These are phyloP conservation scores for Nymphaea thermarum DNA, from an alignment of 164 flowering plant genomes.

Conservation along the genomic window DNA sequence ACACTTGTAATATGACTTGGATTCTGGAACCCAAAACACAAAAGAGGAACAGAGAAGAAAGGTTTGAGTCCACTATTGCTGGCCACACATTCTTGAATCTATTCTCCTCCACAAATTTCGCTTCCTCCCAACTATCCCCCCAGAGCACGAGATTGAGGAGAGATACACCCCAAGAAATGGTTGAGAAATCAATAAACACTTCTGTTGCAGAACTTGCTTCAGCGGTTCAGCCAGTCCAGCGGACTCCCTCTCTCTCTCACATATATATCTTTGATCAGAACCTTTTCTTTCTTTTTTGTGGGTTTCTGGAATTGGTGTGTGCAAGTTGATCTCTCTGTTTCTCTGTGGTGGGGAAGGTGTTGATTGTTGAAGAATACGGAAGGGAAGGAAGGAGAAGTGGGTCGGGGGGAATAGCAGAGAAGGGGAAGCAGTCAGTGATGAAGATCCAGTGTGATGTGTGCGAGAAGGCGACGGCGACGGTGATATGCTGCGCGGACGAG, in stretches of 20 bases:
- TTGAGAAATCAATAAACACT: too few relatives aligned
- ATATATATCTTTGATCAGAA: too few relatives aligned
- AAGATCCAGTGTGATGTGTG: constrained; percentile 97
- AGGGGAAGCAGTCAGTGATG: constrained; percentile 25
- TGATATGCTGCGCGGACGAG: constrained; percentile 96
- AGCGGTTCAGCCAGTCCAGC: neutral
- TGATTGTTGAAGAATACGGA: too few relatives aligned
- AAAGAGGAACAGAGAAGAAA: neutral
- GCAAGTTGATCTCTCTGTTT: neutral
- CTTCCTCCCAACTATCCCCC: neutral
- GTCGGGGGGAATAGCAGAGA: too few relatives aligned
- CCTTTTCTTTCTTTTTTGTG: neutral
- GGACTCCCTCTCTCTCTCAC: neutral
- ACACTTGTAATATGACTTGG: neutral
- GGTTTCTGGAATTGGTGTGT: neutral
- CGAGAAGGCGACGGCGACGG: constrained; percentile 83
- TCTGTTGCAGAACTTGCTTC: neutral
- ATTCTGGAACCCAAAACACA: neutral
- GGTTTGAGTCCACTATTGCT: neutral
- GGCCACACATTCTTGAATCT: neutral
- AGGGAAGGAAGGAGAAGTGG: too few relatives aligned
- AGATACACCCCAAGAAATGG: too few relatives aligned
- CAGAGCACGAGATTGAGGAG: neutral
- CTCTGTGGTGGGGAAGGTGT: neutral
- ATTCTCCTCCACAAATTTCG: neutral